These are phyloP conservation scores for Russula emetica DNA, from an alignment of 768 basidiomycete genomes.

Conservation along the genomic window DNA sequence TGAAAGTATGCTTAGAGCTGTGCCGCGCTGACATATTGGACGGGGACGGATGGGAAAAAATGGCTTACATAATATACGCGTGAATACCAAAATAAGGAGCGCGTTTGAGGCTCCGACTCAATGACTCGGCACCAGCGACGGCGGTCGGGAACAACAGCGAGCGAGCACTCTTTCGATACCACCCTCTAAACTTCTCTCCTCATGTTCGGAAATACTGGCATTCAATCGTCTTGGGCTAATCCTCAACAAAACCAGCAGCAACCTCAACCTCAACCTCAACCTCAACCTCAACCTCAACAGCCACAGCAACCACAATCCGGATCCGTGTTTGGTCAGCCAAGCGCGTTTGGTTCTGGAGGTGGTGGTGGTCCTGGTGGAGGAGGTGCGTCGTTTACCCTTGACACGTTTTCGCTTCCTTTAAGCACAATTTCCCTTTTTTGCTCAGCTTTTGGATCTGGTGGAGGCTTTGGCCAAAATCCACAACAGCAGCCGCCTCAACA, in stretches of 20 bases:
- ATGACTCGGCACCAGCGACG: constrained; percentile 5
- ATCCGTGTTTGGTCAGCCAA: constrained; percentile 67
- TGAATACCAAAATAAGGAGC: constrained; percentile 2
- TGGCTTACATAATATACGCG: constrained; percentile 17
- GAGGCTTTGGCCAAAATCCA: constrained; percentile 48
- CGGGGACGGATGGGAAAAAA: neutral
- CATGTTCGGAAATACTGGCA: constrained; percentile 57
- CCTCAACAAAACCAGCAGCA: constrained; percentile 64
- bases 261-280: no score
- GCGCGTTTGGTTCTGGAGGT: constrained; percentile 55
- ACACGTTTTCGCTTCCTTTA: constrained; percentile 22
- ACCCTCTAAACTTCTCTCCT: constrained; percentile 16
- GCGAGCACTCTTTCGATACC: neutral
- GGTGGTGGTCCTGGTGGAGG: constrained; percentile 61
- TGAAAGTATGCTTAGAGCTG: constrained; percentile 55
- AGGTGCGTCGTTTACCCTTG: constrained; percentile 31
- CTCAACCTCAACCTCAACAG: constrained; percentile 53
- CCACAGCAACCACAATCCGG: constrained; percentile 37
- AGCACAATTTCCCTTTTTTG: constrained; percentile 10
- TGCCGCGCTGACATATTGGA: constrained; percentile 44
- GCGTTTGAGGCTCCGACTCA: constrained; percentile 24
- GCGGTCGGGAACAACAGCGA: neutral
- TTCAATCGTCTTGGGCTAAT: constrained; percentile 65
- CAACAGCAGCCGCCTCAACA: constrained; percentile 48
- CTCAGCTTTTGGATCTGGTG: constrained; percentile 40